Percentiles rank a stretch among this genome's conserved stretches.
Conservation (phyloP, 768 basidiomycete species). For the Lenzites betulinus region DNA sequence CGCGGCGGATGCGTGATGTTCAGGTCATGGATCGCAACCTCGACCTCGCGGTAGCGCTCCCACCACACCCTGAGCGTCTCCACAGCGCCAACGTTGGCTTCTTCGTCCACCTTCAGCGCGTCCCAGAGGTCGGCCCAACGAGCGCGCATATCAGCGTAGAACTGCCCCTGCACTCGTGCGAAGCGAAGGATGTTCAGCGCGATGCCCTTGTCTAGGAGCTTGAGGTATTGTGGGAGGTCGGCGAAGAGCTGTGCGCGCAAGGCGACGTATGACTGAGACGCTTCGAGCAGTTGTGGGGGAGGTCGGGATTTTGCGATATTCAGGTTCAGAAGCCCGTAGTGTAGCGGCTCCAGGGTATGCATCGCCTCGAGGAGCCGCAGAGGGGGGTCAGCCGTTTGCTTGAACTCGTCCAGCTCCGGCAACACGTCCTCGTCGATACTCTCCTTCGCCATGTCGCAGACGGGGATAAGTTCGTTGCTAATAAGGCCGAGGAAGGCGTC, state of each 20-base stretch:
- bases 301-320: slow-evolving; percentile 67
- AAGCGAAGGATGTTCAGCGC: slow-evolving; percentile 52
- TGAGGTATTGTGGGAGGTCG: slow-evolving; percentile 69
- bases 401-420: slow-evolving; percentile 56
- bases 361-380: slow-evolving; percentile 69
- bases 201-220: slow-evolving; percentile 61
- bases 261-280: slow-evolving; percentile 76
- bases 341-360: slow-evolving; percentile 70
- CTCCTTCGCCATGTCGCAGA: slow-evolving; percentile 39
- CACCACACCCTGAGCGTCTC: slow-evolving; percentile 78
- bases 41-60: slow-evolving; percentile 67
- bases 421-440: slow-evolving; percentile 59
- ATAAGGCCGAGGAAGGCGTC: slow-evolving; percentile 45
- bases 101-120: slow-evolving; percentile 42
- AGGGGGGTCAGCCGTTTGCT: slow-evolving; percentile 62
- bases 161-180: slow-evolving; percentile 56
- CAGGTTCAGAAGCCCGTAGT: slow-evolving; percentile 68
- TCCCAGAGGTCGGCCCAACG: slow-evolving; percentile 87
- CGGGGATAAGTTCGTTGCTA: slow-evolving; percentile 33
- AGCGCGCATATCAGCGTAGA: slow-evolving; percentile 61
- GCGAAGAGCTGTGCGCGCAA: slow-evolving; percentile 69
- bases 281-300: slow-evolving; percentile 64
- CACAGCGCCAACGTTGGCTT: slow-evolving; percentile 56
- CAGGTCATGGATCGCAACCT: slow-evolving; percentile 44
- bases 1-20: slow-evolving; percentile 37